Conservation (phyloP, 768 basidiomycete genomes). For the Russula lepida region DNA sequence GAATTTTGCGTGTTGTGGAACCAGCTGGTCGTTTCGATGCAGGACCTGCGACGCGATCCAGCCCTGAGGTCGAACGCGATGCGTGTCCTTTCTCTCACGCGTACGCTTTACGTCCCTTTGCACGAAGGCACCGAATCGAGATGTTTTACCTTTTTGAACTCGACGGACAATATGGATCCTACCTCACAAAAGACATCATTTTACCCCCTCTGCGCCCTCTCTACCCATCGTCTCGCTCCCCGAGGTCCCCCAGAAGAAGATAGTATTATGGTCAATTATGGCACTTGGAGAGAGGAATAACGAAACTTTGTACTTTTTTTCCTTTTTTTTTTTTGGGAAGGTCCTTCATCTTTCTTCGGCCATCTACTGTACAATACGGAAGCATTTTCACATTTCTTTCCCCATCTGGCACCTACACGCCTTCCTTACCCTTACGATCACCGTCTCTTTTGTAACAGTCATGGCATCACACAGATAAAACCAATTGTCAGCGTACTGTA, state of each 20-base stretch:
- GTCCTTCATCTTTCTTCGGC: neutral
- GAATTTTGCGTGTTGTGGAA: conserved; percentile 10
- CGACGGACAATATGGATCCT: neutral
- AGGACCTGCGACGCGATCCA: neutral
- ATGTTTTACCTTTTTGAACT: neutral
- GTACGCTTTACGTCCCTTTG: neutral
- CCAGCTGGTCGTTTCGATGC: neutral
- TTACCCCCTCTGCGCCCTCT: neutral
- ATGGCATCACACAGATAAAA: neutral
- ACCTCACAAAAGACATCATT: neutral
- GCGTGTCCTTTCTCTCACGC: neutral
- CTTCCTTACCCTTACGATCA: neutral
- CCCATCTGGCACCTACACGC: neutral
- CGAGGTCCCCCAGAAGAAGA: neutral
- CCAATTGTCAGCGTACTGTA: too few species aligned
- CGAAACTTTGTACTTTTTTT: neutral
- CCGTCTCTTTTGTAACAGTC: neutral
- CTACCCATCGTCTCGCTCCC: neutral
- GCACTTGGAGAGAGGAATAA: neutral
- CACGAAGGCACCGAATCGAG: neutral
- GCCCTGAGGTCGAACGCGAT: neutral
- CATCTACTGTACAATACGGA: neutral
- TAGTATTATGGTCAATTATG: neutral
- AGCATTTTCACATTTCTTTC: neutral
- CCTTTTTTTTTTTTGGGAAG: neutral